Evolutionary conservation across 208 protist species (phyloP), one percentile per base, ranked within the genome.

Genomic region (Crithidia acanthocephali): DNA sequence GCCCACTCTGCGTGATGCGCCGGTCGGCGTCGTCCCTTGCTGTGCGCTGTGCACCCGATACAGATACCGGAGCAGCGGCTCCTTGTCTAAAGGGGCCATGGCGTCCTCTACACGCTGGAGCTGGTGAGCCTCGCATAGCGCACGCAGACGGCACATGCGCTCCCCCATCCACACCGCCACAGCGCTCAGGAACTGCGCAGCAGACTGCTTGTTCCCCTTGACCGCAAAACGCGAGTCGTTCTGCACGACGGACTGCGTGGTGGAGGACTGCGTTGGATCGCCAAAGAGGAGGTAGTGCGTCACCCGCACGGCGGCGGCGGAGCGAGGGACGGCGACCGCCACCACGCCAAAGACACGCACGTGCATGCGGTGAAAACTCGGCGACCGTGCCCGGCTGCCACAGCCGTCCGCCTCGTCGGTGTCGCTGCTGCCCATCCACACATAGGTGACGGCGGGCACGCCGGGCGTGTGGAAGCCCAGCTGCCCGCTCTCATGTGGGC

Each of bases 381-480:
- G 37, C 6, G 37, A 42, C 40, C 32, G 7, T 68, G 52, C 23
- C 71, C 47, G 11, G 52, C 75, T 20, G 48, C 37, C 64, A 18
- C 33, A 32, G 27, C 5, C 28, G 16, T 23, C 59, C n/a, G n/a
- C n/a, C n/a, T n/a, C n/a, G n/a, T n/a, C n/a, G n/a, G n/a, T n/a
- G n/a, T 59, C 60, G 16, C 69, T 62, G 7, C 55, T 40, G 23
- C 68, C 68, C 9, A 73, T 25, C 75, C 79, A 81, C 13, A 87
- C 63, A 48, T 68, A 44, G 23, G 69, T 78, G 0, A 63, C 76
- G 9, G 65, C 83, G 18, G 44, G 59, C 0, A 84, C 52, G 23
- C 79, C 74, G 11, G 79, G 32, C 33, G 79, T 74, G 69, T 75
- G 74, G 35, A 87, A 79, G 23, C 83, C 83, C 6, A 76, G 53